Conservation (phyloP, 164 flowering plant species). For the Stephania japonica region DNA sequence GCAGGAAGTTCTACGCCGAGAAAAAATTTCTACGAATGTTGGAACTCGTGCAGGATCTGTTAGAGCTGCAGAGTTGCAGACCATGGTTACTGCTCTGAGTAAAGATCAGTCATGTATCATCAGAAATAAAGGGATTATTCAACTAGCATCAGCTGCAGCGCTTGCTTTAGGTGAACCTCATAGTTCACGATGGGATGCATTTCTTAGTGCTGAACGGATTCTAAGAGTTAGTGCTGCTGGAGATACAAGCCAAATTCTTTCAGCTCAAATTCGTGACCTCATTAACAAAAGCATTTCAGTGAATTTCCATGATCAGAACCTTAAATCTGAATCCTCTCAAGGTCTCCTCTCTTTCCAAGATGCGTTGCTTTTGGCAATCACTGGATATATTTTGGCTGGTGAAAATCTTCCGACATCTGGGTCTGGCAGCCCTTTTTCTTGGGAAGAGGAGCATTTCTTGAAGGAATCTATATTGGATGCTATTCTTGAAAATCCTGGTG, state of each 20-base stretch:
- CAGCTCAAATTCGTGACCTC: slow-evolving; percentile 85
- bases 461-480: slow-evolving; percentile 89
- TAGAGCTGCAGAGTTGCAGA: slow-evolving; percentile 50
- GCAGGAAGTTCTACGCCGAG: slow-evolving; percentile 60
- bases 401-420: slow-evolving; percentile 90
- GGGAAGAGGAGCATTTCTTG: slow-evolving; percentile 91
- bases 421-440: slow-evolving; percentile 82
- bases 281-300: slow-evolving; percentile 58
- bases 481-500: slow-evolving; percentile 62
- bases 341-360: slow-evolving; percentile 71
- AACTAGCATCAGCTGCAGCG: slow-evolving; percentile 64
- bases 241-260: slow-evolving; percentile 88
- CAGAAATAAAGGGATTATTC: slow-evolving; percentile 83
- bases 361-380: slow-evolving; percentile 62
- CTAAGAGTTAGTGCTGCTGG: slow-evolving; percentile 70
- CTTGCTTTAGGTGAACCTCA: slow-evolving; percentile 60
- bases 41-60: slow-evolving; percentile 58
- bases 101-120: slow-evolving; percentile 55
- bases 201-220: slow-evolving; percentile 82
- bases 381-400: slow-evolving; percentile 90
- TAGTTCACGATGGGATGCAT: slow-evolving; percentile 73
- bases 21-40: slow-evolving; percentile 43
- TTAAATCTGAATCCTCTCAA: slow-evolving; percentile 23
- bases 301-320: slow-evolving; percentile 25
- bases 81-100: slow-evolving; percentile 57